phyloP scores from a whole-genome alignment of 345 rosid genomes.

The Anastatica hierochuntica region DNA sequence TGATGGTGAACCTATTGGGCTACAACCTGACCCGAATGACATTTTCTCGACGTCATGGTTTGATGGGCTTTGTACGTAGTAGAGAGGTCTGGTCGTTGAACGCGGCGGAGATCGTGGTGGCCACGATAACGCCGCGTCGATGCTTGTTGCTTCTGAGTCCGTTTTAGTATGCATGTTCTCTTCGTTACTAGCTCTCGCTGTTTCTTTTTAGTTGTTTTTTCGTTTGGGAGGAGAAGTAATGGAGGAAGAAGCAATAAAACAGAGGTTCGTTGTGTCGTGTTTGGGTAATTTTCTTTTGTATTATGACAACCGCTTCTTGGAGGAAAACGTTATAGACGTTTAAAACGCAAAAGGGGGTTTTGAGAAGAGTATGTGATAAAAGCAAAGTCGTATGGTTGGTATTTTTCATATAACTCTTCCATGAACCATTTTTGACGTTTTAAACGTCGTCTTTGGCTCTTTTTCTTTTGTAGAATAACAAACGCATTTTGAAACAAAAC shows the following conservation, averaged over 20 bases:
- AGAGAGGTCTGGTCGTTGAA: slow-evolving; percentile 38
- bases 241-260: slow-evolving; percentile 9
- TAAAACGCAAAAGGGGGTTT: no score
- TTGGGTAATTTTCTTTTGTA: neutral
- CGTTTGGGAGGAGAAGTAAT: no score
- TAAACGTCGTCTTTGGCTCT: no score
- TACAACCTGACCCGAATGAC: slow-evolving; percentile 80
- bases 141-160: slow-evolving; percentile 82
- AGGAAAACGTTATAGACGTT: no score
- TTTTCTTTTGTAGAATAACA: neutral
- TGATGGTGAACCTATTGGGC: slow-evolving; percentile 65
- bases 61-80: slow-evolving; percentile 97
- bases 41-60: slow-evolving; percentile 87
- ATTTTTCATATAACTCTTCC: no score
- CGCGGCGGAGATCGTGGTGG: slow-evolving; percentile 53
- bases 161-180: slow-evolving; percentile 78
- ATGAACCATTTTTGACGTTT: no score
- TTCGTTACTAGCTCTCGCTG: neutral
- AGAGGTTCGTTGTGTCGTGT: slow-evolving; percentile 8
- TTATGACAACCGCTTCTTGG: no score
- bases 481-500: neutral
- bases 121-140: slow-evolving; percentile 56
- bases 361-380: no score
- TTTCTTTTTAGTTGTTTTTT: no score
- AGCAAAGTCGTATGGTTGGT: no score